These are phyloP conservation scores for Suhomyces bolitotheri DNA, from an alignment of 1,139 yeast genomes.

Conservation along the genomic window DNA sequence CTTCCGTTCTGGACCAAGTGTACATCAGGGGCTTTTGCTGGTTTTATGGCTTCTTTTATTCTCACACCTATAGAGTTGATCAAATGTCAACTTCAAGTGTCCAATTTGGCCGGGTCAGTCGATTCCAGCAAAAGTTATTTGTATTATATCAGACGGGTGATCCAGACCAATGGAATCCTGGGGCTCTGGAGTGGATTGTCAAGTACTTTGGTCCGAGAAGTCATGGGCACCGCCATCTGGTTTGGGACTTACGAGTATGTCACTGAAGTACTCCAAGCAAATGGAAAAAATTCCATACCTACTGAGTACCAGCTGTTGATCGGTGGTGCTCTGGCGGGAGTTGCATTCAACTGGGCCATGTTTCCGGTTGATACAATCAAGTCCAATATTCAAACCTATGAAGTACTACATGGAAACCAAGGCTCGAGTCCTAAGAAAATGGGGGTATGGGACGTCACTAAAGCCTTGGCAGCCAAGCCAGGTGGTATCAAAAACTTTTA, in stretches of 20 bases:
- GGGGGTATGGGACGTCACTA: slow-evolving; percentile 17
- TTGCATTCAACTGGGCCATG: slow-evolving; percentile 72
- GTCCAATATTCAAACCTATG: slow-evolving; percentile 77
- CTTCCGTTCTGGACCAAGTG: slow-evolving; percentile 45
- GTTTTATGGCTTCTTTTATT: slow-evolving; percentile 78
- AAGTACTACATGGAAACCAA: slow-evolving; percentile 20
- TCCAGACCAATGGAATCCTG: slow-evolving; percentile 50
- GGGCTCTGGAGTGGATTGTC: slow-evolving; percentile 81
- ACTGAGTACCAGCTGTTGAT: slow-evolving; percentile 54
- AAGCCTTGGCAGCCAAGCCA: slow-evolving; percentile 36
- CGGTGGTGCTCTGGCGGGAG: slow-evolving; percentile 88
- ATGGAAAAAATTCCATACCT: slow-evolving; percentile 21
- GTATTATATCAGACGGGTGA: slow-evolving; percentile 45
- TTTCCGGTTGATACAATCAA: slow-evolving; percentile 93
- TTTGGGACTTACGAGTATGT: slow-evolving; percentile 81
- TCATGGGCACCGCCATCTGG: slow-evolving; percentile 93
- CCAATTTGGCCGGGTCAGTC: slow-evolving; percentile 38
- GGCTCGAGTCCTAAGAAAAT: slow-evolving; percentile 1
- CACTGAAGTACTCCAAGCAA: slow-evolving; percentile 37
- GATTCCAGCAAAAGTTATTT: slow-evolving; percentile 19
- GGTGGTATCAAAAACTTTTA: slow-evolving; percentile 72
- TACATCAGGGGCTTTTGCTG: slow-evolving; percentile 77
- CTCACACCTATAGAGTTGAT: slow-evolving; percentile 87
- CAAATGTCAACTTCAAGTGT: slow-evolving; percentile 87
- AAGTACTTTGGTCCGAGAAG: slow-evolving; percentile 81